Evolutionary conservation across 2,329 filamentous ascomycete species (phyloP).

Genomic region (Ramularia endophylla): DNA sequence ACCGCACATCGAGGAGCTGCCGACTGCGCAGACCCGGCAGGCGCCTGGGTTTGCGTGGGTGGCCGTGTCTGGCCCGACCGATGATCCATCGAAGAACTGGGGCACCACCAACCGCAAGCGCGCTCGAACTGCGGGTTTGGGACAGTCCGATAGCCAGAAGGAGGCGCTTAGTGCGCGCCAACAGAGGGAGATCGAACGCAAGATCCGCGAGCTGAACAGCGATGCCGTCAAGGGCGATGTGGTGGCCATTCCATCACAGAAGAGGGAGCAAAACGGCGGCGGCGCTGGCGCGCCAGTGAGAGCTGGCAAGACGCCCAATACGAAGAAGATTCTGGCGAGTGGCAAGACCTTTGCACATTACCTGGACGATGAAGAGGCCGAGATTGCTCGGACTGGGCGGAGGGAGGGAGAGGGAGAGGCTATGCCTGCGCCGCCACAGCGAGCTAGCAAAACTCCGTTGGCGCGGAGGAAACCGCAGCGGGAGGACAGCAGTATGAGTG

Average conservation of each 20-base stretch:
- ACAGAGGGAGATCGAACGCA: constrained; percentile 72
- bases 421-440: constrained; percentile 15
- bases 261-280: constrained; percentile 39
- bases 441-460: constrained; percentile 32
- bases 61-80: constrained; percentile 61
- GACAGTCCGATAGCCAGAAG: constrained; percentile 30
- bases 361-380: constrained; percentile 70
- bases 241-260: constrained; percentile 65
- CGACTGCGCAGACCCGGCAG: constrained; percentile 55
- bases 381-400: constrained; percentile 35
- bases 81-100: constrained; percentile 46
- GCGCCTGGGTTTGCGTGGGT: constrained; percentile 93
- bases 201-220: constrained; percentile 74
- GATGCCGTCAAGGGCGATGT: constrained; percentile 54
- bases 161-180: constrained; percentile 74
- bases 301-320: constrained; percentile 59
- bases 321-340: constrained; percentile 70
- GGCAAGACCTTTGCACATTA: constrained; percentile 82
- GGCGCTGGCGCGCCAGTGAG: constrained; percentile 36
- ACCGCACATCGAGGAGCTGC: constrained; percentile 76
- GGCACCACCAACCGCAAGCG: constrained; percentile 56
- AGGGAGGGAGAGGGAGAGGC: constrained; percentile 25
- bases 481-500: constrained; percentile 24
- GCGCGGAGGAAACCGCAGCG: constrained; percentile 25
- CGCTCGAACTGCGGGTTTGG: constrained; percentile 48